These are phyloP conservation scores for Teunomyces cretensis DNA, from an alignment of 805 yeast species.

Conservation along the genomic window DNA sequence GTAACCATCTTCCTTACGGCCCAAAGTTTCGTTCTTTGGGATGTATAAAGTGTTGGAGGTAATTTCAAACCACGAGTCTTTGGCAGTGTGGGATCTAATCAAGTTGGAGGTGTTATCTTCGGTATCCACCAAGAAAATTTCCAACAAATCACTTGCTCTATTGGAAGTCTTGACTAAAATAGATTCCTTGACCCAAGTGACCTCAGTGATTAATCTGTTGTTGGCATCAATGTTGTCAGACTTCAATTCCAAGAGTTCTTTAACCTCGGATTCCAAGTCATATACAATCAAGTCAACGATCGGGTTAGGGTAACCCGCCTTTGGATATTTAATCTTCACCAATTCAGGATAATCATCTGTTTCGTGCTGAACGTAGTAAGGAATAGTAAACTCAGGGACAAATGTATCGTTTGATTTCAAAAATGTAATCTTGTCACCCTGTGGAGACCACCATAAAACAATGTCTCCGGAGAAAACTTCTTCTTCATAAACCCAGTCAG, in stretches of 20 bases:
- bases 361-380: slow-evolving; percentile 45
- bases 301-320: slow-evolving; percentile 69
- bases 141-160: slow-evolving; percentile 56
- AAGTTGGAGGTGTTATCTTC: slow-evolving; percentile 27
- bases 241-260: slow-evolving; percentile 11
- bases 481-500: slow-evolving; percentile 87
- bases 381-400: slow-evolving; percentile 54
- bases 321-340: slow-evolving; percentile 61
- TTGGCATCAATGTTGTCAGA: slow-evolving; percentile 25
- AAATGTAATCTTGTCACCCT: slow-evolving; percentile 54
- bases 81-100: slow-evolving; percentile 45
- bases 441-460: slow-evolving; percentile 74
- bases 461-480: slow-evolving; percentile 62
- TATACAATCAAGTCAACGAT: slow-evolving; percentile 46
- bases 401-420: slow-evolving; percentile 58
- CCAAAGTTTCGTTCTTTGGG: slow-evolving; percentile 35
- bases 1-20: slow-evolving; percentile 57
- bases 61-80: slow-evolving; percentile 62
- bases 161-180: slow-evolving; percentile 62
- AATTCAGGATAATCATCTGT: slow-evolving; percentile 47
- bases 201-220: slow-evolving; percentile 60
- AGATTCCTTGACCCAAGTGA: slow-evolving; percentile 53
- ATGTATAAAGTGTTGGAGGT: slow-evolving; percentile 31
- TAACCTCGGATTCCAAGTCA: slow-evolving; percentile 25
- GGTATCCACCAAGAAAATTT: slow-evolving; percentile 46